Evolutionary conservation across 306 rosid genomes (phyloP).

Genomic region (Trifolium repens): DNA sequence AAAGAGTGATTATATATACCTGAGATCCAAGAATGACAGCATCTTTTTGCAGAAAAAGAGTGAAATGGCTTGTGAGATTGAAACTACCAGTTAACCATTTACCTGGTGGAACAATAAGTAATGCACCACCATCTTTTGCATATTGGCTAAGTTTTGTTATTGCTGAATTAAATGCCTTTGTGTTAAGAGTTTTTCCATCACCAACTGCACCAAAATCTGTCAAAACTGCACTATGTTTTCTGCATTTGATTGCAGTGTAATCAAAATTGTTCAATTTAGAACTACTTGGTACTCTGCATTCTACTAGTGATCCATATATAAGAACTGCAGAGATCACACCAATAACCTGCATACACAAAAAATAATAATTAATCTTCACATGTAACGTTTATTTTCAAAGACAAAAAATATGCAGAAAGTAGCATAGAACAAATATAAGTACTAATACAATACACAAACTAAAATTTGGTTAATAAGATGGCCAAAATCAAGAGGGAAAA

Average conservation of each 20-base stretch:
- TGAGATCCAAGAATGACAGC: conserved; percentile 69
- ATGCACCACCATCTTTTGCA: conserved; percentile 66
- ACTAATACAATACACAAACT: not conserved
- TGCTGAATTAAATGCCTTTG: conserved; percentile 64
- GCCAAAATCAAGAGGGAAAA: not conserved
- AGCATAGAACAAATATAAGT: no score
- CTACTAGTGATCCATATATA: conserved; percentile 39
- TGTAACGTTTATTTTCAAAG: not conserved
- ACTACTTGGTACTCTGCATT: conserved; percentile 9
- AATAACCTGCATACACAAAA: conserved; percentile 29
- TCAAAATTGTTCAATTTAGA: not conserved
- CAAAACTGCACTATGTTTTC: conserved; percentile 65
- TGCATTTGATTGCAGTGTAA: conserved; percentile 51
- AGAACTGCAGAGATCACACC: conserved; percentile 23
- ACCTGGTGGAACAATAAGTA: conserved; percentile 70
- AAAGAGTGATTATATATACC: conserved; percentile 40
- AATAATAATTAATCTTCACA: not conserved
- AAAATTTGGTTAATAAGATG: no score
- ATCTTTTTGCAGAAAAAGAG: conserved; percentile 65
- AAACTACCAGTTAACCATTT: conserved; percentile 85
- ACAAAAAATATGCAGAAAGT: no score
- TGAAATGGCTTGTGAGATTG: conserved; percentile 84
- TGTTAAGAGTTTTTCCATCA: conserved; percentile 76
- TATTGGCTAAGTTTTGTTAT: conserved; percentile 50
- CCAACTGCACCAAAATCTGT: conserved; percentile 78